Evolutionary conservation across 176 grass and related monocot genomes (phyloP).

Genomic region (Phoenix roebelenii): DNA sequence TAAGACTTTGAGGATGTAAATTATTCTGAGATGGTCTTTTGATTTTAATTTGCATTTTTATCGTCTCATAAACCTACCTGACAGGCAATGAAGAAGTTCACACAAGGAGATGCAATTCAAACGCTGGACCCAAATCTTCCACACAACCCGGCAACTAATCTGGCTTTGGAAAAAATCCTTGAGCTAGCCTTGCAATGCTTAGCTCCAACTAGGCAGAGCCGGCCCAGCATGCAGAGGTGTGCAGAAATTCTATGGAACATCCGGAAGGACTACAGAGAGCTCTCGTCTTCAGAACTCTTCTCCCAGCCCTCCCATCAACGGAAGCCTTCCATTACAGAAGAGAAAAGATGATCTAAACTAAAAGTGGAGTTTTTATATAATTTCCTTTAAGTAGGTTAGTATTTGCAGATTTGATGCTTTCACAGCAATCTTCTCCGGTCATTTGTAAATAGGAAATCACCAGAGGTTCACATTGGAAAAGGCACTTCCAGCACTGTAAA

Average conservation of each 20-base stretch:
- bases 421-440: no score
- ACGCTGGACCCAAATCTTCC: slow-evolving; percentile 54
- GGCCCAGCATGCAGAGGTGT: slow-evolving; percentile 67
- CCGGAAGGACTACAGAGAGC: slow-evolving; percentile 62
- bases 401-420: no score
- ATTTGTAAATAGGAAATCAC: no score
- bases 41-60: neutral
- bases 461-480: no score
- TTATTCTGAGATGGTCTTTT: no score
- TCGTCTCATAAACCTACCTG: neutral
- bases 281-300: slow-evolving; percentile 10
- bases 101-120: slow-evolving; percentile 31
- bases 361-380: no score
- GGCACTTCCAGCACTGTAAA: no score
- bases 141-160: slow-evolving; percentile 10
- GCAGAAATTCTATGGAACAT: slow-evolving; percentile 57
- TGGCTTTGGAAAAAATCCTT: slow-evolving; percentile 48
- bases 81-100: slow-evolving; percentile 49
- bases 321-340: no score
- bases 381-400: no score
- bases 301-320: no score
- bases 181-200: slow-evolving; percentile 67
- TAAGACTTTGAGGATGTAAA: no score
- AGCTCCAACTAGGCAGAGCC: slow-evolving; percentile 27
- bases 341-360: no score